Percentiles rank a stretch among this genome's conserved stretches.
These are phyloP conservation scores for Canna indica DNA, from an alignment of 176 grass and related monocot species.

Conservation along the genomic window DNA sequence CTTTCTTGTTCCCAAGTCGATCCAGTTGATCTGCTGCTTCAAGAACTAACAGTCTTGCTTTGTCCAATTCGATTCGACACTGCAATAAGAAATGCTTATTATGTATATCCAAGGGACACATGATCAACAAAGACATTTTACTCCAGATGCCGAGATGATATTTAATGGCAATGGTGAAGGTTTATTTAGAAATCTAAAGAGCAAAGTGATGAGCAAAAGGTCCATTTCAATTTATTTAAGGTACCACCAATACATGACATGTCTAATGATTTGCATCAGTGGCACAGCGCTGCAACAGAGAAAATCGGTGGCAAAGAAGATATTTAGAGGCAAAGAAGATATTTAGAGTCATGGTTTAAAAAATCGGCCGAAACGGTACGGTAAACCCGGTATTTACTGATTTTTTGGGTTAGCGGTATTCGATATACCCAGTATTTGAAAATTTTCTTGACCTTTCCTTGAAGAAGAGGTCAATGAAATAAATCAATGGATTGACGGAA, in stretches of 20 bases:
- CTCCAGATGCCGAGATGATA: not conserved
- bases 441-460: no score
- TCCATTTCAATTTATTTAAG: not conserved
- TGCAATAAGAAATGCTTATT: conserved; percentile 19
- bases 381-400: no score
- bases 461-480: no score
- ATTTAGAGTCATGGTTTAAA: no score
- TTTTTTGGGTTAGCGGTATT: no score
- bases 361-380: no score
- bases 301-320: not conserved
- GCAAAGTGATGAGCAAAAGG: not conserved
- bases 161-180: not conserved
- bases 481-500: no score
- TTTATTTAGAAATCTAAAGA: not conserved
- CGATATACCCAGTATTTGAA: no score
- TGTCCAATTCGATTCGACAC: conserved; percentile 83
- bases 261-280: no score
- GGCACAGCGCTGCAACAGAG: not conserved
- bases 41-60: conserved; percentile 82
- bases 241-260: no score
- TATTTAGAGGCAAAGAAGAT: no score
- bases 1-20: conserved; percentile 58
- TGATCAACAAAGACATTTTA: not conserved
- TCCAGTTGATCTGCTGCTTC: conserved; percentile 91
- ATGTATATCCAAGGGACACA: not conserved